phyloP scores from a whole-genome alignment of 106 monocot genomes.

The Hemerocallis citrina region DNA sequence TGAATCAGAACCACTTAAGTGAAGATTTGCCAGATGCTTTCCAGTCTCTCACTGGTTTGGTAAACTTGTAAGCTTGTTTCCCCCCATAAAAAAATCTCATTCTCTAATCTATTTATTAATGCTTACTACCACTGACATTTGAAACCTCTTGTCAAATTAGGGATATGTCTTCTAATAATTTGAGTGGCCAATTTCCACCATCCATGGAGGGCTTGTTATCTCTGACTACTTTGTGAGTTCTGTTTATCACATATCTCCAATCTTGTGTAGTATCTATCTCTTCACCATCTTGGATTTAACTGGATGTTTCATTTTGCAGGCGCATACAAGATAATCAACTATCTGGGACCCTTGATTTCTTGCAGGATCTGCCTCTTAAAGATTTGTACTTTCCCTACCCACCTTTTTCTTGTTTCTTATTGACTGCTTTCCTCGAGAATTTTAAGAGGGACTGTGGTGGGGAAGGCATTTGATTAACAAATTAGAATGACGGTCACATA shows the following conservation, averaged over 20 bases:
- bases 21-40: slow-evolving; percentile 89
- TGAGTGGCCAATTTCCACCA: slow-evolving; percentile 71
- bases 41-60: slow-evolving; percentile 53
- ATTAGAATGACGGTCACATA: too few species aligned
- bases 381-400: slow-evolving; percentile 53
- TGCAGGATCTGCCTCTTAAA: slow-evolving; percentile 83
- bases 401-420: background rate
- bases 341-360: slow-evolving; percentile 63
- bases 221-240: slow-evolving; percentile 80
- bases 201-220: slow-evolving; percentile 76
- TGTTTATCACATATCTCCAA: slow-evolving; percentile 1
- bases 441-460: background rate
- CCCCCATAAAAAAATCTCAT: background rate
- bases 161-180: slow-evolving; percentile 83
- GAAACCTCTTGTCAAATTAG: slow-evolving; percentile 20
- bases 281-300: slow-evolving; percentile 1
- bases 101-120: background rate
- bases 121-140: background rate
- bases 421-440: background rate
- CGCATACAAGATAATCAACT: slow-evolving; percentile 79
- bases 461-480: background rate
- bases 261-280: background rate
- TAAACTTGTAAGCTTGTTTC: slow-evolving; percentile 63
- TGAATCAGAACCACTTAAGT: slow-evolving; percentile 68
- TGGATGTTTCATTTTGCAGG: slow-evolving; percentile 32